These are phyloP conservation scores for Paecilomyces sp. DNA, from an alignment of 2,329 filamentous ascomycete species.

Conservation along the genomic window DNA sequence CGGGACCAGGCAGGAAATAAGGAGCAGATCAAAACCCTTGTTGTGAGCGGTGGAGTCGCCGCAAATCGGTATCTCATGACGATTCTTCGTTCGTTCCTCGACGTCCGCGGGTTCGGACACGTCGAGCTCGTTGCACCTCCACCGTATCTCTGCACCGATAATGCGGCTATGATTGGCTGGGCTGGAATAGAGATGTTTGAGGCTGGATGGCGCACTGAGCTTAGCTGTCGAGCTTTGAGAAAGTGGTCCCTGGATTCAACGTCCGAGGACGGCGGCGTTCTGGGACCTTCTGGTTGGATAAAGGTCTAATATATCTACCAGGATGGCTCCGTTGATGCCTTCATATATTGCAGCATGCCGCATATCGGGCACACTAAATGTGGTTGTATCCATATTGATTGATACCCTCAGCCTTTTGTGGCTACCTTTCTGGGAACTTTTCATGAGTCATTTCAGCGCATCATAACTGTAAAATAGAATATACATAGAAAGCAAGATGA, in stretches of 20 bases:
- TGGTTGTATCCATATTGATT: background rate
- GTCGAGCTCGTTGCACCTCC: constrained; percentile 69
- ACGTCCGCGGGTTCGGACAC: constrained; percentile 57
- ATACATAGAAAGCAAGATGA: background rate
- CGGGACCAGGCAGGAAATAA: constrained; percentile 9
- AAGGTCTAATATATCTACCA: constrained; percentile 24
- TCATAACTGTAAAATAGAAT: background rate
- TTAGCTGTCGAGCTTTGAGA: constrained; percentile 53
- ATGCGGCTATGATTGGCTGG: constrained; percentile 98
- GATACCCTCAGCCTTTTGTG: background rate
- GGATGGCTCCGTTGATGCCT: background rate
- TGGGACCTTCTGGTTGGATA: constrained; percentile 53
- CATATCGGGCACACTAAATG: background rate
- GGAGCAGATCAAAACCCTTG: constrained; percentile 52
- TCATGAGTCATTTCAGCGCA: background rate
- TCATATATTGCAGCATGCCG: background rate
- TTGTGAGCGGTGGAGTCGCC: constrained; percentile 86
- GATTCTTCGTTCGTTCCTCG: constrained; percentile 55
- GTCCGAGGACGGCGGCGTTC: constrained; percentile 57
- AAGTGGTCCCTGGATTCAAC: constrained; percentile 68
- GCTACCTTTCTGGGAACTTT: background rate
- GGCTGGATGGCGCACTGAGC: constrained; percentile 60
- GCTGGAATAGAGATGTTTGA: constrained; percentile 86
- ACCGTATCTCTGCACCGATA: constrained; percentile 74
- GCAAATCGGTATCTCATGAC: constrained; percentile 72